Evolutionary conservation across 2,329 filamentous ascomycete species (phyloP).

Genomic region (Claviceps capensis): DNA sequence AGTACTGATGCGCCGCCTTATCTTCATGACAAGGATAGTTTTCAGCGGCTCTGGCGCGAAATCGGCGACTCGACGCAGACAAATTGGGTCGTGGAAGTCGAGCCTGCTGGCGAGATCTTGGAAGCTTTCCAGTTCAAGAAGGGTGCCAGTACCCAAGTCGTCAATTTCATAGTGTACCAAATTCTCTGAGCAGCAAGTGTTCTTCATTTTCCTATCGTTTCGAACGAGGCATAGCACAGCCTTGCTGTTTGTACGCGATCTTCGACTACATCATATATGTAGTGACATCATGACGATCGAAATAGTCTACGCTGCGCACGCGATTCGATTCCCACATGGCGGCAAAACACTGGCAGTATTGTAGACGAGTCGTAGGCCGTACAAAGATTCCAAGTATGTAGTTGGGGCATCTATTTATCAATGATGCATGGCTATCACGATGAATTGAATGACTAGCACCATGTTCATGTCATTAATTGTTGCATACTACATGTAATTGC

Average conservation of each 20-base stretch:
- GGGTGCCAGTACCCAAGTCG: conserved; percentile 11
- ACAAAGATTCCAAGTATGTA: no score
- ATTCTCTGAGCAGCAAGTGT: conserved; percentile 9
- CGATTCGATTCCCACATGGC: no score
- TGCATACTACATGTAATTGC: no score
- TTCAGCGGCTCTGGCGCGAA: conserved; percentile 40
- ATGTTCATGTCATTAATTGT: no score
- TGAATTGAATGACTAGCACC: no score
- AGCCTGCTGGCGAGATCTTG: conserved; percentile 14
- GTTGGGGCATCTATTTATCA: no score
- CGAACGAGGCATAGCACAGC: not conserved
- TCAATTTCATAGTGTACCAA: conserved; percentile 23
- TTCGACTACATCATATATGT: not conserved
- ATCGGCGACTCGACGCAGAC: conserved; percentile 35
- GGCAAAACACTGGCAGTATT: no score
- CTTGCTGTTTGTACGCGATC: not conserved
- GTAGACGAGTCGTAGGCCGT: no score
- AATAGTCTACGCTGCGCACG: no score
- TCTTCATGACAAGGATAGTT: conserved; percentile 34
- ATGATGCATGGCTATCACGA: no score
- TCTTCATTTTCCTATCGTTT: not conserved
- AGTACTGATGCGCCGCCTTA: conserved; percentile 20
- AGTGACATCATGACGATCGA: no score
- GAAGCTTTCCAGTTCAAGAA: conserved; percentile 13
- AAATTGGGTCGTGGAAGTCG: conserved; percentile 32